Evolutionary conservation across 306 rosid genomes (phyloP), one percentile per base, ranked within the genome.

Genomic region (Medicago ruthenica): DNA sequence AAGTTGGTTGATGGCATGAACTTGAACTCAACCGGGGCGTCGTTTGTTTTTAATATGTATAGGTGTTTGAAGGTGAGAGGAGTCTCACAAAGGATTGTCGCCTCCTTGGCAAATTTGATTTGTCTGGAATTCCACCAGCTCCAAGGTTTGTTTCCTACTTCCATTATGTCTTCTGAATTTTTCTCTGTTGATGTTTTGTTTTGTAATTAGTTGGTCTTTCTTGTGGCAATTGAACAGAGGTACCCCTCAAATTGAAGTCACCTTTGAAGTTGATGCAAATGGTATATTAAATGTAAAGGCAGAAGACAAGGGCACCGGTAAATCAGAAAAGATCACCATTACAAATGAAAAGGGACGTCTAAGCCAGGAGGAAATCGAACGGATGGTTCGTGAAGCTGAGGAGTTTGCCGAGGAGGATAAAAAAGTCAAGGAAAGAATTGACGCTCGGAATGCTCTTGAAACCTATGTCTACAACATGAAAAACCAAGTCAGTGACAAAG

Each of bases 51-150:
- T 39, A 39, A 22, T 27, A 51, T 70, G 11, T 60, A 61, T 70
- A 96, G 99, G 98, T 96, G 57, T 96, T 76, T 16, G 99, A 96
- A 84, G 99, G 99, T 66, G 99, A 96, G 89, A 90, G 99, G 92
- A 96, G 99, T 88, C 96, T 96, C 74, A 96, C 98, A 73, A 96
- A 96, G 88, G 99, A 96, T 79, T 96, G 99, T 42, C 83, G 99
- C 60, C 86, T 88, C n/a, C 99, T 96, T 11, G 99, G 99, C 22
- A 96, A 96, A 75, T 96, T 96, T 18, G 99, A 96, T 77, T 82
- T 96, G 18, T 47, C 84, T 31, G 98, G 99, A 76, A 90, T 96
- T 86, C 99, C 99, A 20, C 99, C 98, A 47, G 91, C 99, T 73
- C 99, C 98, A 85, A 96, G 99, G 99, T 96, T 76, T 67, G 84